Evolutionary conservation across 306 rosid genomes (phyloP).

Genomic region (Gastrolobium villosum): DNA sequence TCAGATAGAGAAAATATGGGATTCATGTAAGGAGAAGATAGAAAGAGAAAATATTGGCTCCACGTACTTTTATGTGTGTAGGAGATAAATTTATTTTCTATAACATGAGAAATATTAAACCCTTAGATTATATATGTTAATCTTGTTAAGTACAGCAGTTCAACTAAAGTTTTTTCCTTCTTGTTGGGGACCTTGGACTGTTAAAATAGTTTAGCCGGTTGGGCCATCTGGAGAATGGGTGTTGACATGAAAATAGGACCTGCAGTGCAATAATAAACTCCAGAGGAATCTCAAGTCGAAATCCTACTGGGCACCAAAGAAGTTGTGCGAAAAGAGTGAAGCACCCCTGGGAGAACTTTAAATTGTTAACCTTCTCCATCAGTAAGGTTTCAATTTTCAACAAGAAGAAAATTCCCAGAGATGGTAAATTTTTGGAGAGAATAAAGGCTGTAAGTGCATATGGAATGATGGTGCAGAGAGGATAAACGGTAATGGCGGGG

Average conservation of each 20-base stretch:
- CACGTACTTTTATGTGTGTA: no score
- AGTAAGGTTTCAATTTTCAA: slow-evolving; percentile 20
- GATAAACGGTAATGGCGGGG: background rate
- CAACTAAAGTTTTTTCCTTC: background rate
- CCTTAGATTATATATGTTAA: background rate
- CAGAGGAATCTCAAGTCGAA: slow-evolving; percentile 4
- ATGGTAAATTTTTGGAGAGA: background rate
- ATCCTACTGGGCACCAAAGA: background rate
- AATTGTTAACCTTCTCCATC: background rate
- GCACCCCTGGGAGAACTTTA: background rate
- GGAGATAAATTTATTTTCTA: no score
- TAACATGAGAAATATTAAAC: no score
- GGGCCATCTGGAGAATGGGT: background rate
- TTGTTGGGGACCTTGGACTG: slow-evolving; percentile 8
- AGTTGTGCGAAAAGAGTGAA: background rate
- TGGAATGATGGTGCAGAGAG: background rate
- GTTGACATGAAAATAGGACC: slow-evolving; percentile 2
- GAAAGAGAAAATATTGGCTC: no score
- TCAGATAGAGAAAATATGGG: no score
- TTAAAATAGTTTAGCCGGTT: background rate
- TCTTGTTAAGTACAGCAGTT: background rate
- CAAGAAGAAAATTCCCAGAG: slow-evolving; percentile 15
- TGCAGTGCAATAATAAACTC: slow-evolving; percentile 4
- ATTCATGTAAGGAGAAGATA: no score
- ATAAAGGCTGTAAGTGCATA: background rate